phyloP scores from a whole-genome alignment of 495 filamentous ascomycete genomes.

The Parathielavia hyrcaniae region DNA sequence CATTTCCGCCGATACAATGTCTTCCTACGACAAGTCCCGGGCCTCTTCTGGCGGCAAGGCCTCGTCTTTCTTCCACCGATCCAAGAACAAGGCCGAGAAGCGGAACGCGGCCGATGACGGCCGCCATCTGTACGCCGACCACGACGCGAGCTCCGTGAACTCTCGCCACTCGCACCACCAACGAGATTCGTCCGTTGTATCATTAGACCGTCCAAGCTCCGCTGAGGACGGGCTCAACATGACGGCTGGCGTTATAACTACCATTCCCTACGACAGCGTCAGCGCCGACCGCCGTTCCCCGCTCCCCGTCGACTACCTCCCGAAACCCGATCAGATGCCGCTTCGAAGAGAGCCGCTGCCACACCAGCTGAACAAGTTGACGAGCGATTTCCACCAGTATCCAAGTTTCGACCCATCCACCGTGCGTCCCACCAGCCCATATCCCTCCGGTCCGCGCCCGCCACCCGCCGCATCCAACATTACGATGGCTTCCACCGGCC shows the following conservation, averaged over 20 bases:
- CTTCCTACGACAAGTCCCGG: conserved; percentile 67
- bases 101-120: conserved; percentile 48
- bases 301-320: conserved; percentile 68
- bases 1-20: conserved; percentile 41
- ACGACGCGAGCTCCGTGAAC: conserved; percentile 52
- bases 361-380: conserved; percentile 71
- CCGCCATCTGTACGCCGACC: conserved; percentile 44
- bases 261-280: conserved; percentile 82
- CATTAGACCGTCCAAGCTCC: conserved; percentile 56
- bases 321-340: conserved; percentile 59
- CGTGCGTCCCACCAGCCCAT: conserved; percentile 45
- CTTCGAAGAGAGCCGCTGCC: conserved; percentile 65
- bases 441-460: conserved; percentile 62
- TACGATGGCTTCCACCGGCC: conserved; percentile 65
- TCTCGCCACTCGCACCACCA: conserved; percentile 76
- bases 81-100: conserved; percentile 69
- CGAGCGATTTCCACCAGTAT: conserved; percentile 84
- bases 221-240: conserved; percentile 54
- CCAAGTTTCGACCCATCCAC: conserved; percentile 59
- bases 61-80: conserved; percentile 64
- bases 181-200: conserved; percentile 69
- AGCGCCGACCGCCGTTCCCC: conserved; percentile 61
- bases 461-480: conserved; percentile 58
- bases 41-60: conserved; percentile 82
- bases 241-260: conserved; percentile 79